A percentile compares a stretch with the other conserved stretches of the same genome.
Evolutionary conservation across 768 basidiomycete genomes (phyloP).

Genomic region (Boletus rubropictus): DNA sequence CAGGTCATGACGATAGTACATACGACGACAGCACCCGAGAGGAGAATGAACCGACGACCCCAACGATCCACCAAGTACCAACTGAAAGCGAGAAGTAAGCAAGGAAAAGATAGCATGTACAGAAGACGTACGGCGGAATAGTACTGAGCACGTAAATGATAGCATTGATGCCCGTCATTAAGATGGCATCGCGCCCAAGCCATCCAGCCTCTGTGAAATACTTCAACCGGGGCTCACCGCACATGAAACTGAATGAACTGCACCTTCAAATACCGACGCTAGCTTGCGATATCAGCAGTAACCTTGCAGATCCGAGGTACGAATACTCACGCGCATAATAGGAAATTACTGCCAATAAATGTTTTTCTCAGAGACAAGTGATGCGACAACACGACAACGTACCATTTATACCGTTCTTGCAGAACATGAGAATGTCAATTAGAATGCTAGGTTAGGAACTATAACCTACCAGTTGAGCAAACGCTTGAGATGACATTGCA

Average conservation of each 20-base stretch:
- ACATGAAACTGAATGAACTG: slow-evolving; percentile 4
- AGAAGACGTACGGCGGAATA: slow-evolving; percentile 67
- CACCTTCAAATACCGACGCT: slow-evolving; percentile 92
- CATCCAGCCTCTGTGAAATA: slow-evolving; percentile 76
- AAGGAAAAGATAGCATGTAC: slow-evolving; percentile 1
- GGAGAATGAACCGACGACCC: slow-evolving; percentile 81
- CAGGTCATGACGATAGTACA: slow-evolving; percentile 20
- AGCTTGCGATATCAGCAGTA: slow-evolving; percentile 8
- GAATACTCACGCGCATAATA: slow-evolving; percentile 80
- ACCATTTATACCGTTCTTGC: slow-evolving; percentile 93
- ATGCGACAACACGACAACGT: slow-evolving; percentile 17
- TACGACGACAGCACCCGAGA: slow-evolving; percentile 79
- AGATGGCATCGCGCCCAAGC: slow-evolving; percentile 86
- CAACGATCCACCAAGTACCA: slow-evolving; percentile 94
- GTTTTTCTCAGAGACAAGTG: slow-evolving; percentile 4
- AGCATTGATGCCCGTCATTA: slow-evolving; percentile 95
- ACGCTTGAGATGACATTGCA: slow-evolving; percentile 93
- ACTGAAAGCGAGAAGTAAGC: slow-evolving; percentile 34
- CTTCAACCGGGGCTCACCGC: slow-evolving; percentile 3
- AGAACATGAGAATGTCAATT: slow-evolving; percentile 1
- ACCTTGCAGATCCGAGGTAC: not conserved
- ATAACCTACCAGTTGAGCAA: slow-evolving; percentile 80
- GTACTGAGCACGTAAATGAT: slow-evolving; percentile 76
- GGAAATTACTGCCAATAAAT: slow-evolving; percentile 64
- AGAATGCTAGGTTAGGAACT: not conserved